Evolutionary conservation across 2,329 filamentous ascomycete species (phyloP).

Genomic region (Hypoxylon sp.): DNA sequence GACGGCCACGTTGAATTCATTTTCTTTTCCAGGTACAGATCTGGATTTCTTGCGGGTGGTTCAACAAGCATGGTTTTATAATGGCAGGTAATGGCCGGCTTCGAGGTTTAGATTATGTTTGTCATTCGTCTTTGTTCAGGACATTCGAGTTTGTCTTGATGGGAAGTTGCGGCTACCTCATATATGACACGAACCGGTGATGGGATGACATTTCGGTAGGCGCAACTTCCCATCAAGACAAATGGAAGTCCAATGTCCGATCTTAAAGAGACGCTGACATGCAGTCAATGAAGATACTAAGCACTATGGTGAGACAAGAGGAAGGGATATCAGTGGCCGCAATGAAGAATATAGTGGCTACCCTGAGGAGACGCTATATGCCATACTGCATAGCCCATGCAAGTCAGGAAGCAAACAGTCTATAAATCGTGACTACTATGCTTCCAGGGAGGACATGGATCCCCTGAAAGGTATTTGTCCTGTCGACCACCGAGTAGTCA

Average conservation of each 20-base stretch:
- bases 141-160: conserved; percentile 3
- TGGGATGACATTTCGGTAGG: conserved; percentile 19
- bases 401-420: conserved; percentile 17
- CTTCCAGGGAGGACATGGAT: conserved; percentile 7
- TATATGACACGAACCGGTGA: conserved; percentile 9
- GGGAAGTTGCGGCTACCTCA: conserved; percentile 19
- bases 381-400: conserved; percentile 6
- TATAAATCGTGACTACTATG: conserved; percentile 10
- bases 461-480: conserved; percentile 5
- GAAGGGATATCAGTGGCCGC: conserved; percentile 1
- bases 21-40: conserved; percentile 18
- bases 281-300: conserved; percentile 22
- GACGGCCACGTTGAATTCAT: conserved; percentile 10
- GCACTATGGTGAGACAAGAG: conserved; percentile 8
- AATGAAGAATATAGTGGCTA: conserved; percentile 5
- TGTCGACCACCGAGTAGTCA: conserved; percentile 2
- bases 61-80: conserved; percentile 26
- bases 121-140: conserved; percentile 8
- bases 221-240: too few species aligned
- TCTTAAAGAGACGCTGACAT: conserved; percentile 20
- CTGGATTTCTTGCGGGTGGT: conserved; percentile 4
- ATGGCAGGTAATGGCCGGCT: not conserved
- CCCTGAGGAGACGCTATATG: not conserved
- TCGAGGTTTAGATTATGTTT: not conserved
- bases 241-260: too few species aligned